Evolutionary conservation across 495 filamentous ascomycete genomes (phyloP), one percentile per base, ranked within the genome.

Genomic region (Hyaloscypha hepaticicola): DNA sequence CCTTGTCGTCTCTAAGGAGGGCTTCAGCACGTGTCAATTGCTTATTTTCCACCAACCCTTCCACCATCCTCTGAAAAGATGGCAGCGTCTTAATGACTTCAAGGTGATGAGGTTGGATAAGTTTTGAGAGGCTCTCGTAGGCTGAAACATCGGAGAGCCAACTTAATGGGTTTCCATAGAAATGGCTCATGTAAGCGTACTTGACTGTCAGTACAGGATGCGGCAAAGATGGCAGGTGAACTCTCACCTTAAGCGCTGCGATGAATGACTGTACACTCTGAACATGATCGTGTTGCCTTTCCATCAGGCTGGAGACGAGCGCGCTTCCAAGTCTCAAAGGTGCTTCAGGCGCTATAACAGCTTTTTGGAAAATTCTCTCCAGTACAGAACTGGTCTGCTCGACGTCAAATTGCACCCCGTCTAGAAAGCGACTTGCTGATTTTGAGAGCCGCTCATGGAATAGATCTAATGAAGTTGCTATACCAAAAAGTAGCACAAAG

Each of bases 111-210:
- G 75, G 69, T 55, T 85, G 77, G 24, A 86, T 55, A 0, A 82
- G 63, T 6, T 67, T 38, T 24, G 63, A 62, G 14, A 63, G 58
- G 1, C 21, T 2, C n/a, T 41, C n/a, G 2, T n/a, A 19, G 6
- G 27, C 55, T 70, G 70, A 7, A 83, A 16, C 12, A 60, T 63
- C 22, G 21, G 84, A 78, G 38, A 96, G 77, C 21, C 92, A 76
- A 50, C 90, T 89, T n/a, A 96, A 77, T 0, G 91, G 85, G 73
- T 98, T 97, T 48, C 90, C 90, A 72, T 94, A 98, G 73, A 96
- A 97, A 74, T 96, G 92, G 29, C 89, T 92, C 94, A 99, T 97
- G 68, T 95, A 94, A 16, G 88, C 85, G 76, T 97, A 97, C 89
- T 96, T 34, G 24, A 49, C 60, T 19, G 53, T 55, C 2, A 52